These are phyloP conservation scores for Lupinus albus DNA, from an alignment of 306 rosid genomes.

Conservation along the genomic window DNA sequence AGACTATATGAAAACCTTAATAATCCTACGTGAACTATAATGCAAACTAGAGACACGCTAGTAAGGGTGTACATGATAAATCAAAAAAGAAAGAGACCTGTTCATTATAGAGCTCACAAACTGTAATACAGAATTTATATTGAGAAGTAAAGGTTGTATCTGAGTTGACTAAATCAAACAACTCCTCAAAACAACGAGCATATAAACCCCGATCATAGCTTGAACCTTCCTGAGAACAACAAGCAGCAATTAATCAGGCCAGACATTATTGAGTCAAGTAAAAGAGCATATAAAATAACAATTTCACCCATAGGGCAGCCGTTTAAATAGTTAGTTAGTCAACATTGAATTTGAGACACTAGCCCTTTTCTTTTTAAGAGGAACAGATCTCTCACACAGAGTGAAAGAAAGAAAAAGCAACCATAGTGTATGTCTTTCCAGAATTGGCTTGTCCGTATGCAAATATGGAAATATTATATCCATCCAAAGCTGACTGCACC, in stretches of 20 bases:
- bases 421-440: slow-evolving; percentile 96
- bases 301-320: slow-evolving; percentile 13
- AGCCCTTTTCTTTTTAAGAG: slow-evolving; percentile 7
- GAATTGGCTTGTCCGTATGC: slow-evolving; percentile 91
- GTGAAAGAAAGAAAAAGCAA: slow-evolving; percentile 49
- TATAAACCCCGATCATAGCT: slow-evolving; percentile 91
- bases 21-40: slow-evolving; percentile 33
- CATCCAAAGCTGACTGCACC: slow-evolving; percentile 95
- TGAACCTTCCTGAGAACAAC: slow-evolving; percentile 81
- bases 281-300: slow-evolving; percentile 13
- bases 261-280: slow-evolving; percentile 33
- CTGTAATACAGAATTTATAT: slow-evolving; percentile 73
- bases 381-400: slow-evolving; percentile 9
- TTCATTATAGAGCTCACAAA: slow-evolving; percentile 87
- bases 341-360: slow-evolving; percentile 33
- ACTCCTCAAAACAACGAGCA: slow-evolving; percentile 90
- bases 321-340: slow-evolving; percentile 29
- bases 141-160: slow-evolving; percentile 83
- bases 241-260: slow-evolving; percentile 35
- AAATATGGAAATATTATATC: slow-evolving; percentile 86
- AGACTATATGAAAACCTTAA: slow-evolving; percentile 39
- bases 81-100: slow-evolving; percentile 63
- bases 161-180: slow-evolving; percentile 85
- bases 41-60: slow-evolving; percentile 33
- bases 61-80: slow-evolving; percentile 24